Evolutionary conservation across 2,329 filamentous ascomycete species (phyloP).

Genomic region (Colletotrichum viniferum): DNA sequence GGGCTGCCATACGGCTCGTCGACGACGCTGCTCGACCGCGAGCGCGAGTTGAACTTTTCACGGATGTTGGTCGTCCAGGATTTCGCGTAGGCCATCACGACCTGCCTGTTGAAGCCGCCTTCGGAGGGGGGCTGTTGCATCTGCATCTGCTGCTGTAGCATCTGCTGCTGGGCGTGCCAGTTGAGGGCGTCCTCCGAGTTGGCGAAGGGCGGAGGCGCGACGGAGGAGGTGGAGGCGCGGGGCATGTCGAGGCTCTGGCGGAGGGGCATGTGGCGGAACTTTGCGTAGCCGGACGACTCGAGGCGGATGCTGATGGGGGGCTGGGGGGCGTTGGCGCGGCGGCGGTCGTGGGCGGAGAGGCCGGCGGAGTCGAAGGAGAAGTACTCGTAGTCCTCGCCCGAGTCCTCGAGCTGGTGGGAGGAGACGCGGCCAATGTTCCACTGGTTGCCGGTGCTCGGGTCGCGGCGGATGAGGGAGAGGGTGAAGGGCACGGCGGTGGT

Average conservation of each 20-base stretch:
- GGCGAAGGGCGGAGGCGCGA: not conserved
- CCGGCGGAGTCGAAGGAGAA: constrained; percentile 23
- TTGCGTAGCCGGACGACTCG: constrained; percentile 61
- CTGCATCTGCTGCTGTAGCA: not conserved
- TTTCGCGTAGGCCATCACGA: constrained; percentile 62
- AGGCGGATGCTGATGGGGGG: constrained; percentile 57
- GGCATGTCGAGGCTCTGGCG: constrained; percentile 38
- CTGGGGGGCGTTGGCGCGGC: constrained; percentile 21
- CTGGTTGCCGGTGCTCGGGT: constrained; percentile 70
- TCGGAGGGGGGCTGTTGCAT: not conserved
- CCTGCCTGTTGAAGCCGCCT: constrained; percentile 54
- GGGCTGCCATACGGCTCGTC: not conserved
- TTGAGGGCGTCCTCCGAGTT: constrained; percentile 15
- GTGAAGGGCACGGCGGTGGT: constrained; percentile 51
- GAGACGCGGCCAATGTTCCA: constrained; percentile 77
- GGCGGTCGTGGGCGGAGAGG: constrained; percentile 24
- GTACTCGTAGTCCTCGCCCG: constrained; percentile 32
- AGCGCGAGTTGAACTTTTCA: constrained; percentile 44
- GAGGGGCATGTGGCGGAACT: constrained; percentile 56
- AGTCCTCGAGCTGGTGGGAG: constrained; percentile 53
- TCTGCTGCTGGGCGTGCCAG: constrained; percentile 10
- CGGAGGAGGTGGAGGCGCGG: not conserved
- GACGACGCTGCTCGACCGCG: constrained; percentile 26
- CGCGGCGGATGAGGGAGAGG: constrained; percentile 73
- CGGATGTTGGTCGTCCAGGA: constrained; percentile 53